phyloP scores from a whole-genome alignment of 2,329 filamentous ascomycete genomes.

The Aspergillus thermomutatus region DNA sequence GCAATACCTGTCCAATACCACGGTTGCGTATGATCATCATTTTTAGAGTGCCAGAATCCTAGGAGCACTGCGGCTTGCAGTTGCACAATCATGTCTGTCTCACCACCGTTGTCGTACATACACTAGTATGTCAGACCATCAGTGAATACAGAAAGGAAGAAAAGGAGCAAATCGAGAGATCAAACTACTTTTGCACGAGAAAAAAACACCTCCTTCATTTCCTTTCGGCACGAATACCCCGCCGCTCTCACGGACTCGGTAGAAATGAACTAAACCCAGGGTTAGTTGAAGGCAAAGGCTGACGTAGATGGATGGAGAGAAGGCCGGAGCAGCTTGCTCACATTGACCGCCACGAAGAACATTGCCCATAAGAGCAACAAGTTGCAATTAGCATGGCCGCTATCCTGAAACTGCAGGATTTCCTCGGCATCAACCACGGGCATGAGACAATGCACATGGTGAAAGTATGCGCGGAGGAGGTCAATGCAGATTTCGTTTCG shows the following conservation, averaged over 20 bases:
- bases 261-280: slow-evolving; percentile 22
- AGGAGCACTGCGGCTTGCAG: slow-evolving; percentile 44
- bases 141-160: slow-evolving; percentile 21
- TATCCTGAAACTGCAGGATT: slow-evolving; percentile 26
- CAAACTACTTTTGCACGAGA: slow-evolving; percentile 37
- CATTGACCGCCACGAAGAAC: slow-evolving; percentile 36
- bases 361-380: slow-evolving; percentile 40
- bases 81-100: slow-evolving; percentile 40
- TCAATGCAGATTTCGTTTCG: slow-evolving; percentile 25
- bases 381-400: slow-evolving; percentile 29
- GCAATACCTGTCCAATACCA: slow-evolving; percentile 48
- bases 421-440: slow-evolving; percentile 33
- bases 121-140: slow-evolving; percentile 7
- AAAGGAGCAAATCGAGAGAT: too few species aligned
- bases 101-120: slow-evolving; percentile 31
- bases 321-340: too few species aligned
- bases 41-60: slow-evolving; percentile 42
- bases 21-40: slow-evolving; percentile 40
- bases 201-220: slow-evolving; percentile 37
- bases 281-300: background rate
- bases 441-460: slow-evolving; percentile 37
- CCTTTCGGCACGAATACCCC: slow-evolving; percentile 32
- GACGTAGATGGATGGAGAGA: too few species aligned
- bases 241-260: slow-evolving; percentile 21
- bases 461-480: slow-evolving; percentile 35